Evolutionary conservation across 345 rosid genomes (phyloP).

Genomic region (Lumnitzera littorea): DNA sequence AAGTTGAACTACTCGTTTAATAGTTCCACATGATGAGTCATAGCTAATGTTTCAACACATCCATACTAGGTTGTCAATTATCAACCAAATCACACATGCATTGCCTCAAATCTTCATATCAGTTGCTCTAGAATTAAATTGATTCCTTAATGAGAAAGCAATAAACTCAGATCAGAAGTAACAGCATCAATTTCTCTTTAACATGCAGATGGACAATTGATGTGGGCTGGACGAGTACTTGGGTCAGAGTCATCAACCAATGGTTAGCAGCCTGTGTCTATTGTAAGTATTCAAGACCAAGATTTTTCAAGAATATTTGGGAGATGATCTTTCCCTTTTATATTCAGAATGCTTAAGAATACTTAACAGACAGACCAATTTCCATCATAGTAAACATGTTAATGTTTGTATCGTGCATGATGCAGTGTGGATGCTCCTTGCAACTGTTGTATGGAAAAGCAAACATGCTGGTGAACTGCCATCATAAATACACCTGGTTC

Average conservation of each 20-base stretch:
- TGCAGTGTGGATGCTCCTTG: slow-evolving; percentile 93
- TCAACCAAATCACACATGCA: too few relatives aligned
- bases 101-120: too few relatives aligned
- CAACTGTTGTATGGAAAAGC: slow-evolving; percentile 54
- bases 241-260: slow-evolving; percentile 89
- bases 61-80: too few relatives aligned
- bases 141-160: too few relatives aligned
- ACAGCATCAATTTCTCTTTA: not conserved
- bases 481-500: slow-evolving; percentile 3
- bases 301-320: too few relatives aligned
- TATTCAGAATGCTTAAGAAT: too few relatives aligned
- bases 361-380: not conserved
- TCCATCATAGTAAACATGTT: not conserved
- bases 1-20: too few relatives aligned
- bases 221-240: slow-evolving; percentile 98
- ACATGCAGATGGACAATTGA: slow-evolving; percentile 91
- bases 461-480: slow-evolving; percentile 30
- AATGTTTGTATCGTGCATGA: not conserved
- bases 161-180: too few relatives aligned
- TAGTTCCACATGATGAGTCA: too few relatives aligned
- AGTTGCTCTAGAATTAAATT: too few relatives aligned
- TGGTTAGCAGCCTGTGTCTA: slow-evolving; percentile 95
- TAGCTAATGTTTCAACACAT: too few relatives aligned
- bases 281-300: slow-evolving; percentile 35
- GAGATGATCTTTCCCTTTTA: too few relatives aligned